phyloP scores from a whole-genome alignment of 306 rosid species.

The Prunus persica region Prunus_persica_NCBIv2 NC_034016.1:18774001-18774500 shows the following conservation, averaged over 20 bases:
- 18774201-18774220: too few relatives aligned
- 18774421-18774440: slow-evolving; percentile 57
- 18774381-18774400: slow-evolving; percentile 61
- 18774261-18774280: too few relatives aligned
- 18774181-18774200: too few relatives aligned
- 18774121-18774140: too few relatives aligned
- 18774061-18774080: neutral
- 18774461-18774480: slow-evolving; percentile 53
- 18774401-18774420: slow-evolving; percentile 47
- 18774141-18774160: too few relatives aligned
- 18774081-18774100: neutral
- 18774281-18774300: neutral
- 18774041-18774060: neutral
- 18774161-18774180: too few relatives aligned
- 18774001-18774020: neutral
- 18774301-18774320: too few relatives aligned
- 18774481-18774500: slow-evolving; percentile 43
- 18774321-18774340: too few relatives aligned
- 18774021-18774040: neutral
- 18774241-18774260: too few relatives aligned
- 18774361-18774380: slow-evolving; percentile 57
- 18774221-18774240: too few relatives aligned
- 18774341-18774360: neutral
- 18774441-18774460: slow-evolving; percentile 78
- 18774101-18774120: neutral